Base-by-base conservation (phyloP, 345 rosid species). In the Heritiera littoralis region DNA sequence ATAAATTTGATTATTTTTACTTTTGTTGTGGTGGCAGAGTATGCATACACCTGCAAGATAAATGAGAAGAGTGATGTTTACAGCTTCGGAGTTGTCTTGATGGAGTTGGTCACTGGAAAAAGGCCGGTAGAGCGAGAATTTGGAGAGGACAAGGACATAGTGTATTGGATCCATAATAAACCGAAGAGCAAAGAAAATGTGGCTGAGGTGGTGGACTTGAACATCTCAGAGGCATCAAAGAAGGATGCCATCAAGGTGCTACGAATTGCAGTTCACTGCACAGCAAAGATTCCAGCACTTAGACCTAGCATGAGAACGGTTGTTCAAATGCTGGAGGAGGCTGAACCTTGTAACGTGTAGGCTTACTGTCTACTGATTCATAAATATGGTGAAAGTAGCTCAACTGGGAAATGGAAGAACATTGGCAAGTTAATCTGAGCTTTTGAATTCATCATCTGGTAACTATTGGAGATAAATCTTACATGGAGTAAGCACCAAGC, bases 21-120 rank as follows among this genome's bases (percentile, higher is more conserved):
- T 54, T 72, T 58, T 51, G 6, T 46, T 60, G 3, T n/a, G 38
- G 80, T 40, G 43, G 43, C 90, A 94, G 98, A 94, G 75, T 88
- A 88, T 64, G 96, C 92, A 46, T 94, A 88, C 86, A 84, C 91
- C 3, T 76, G 66, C 61, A 87, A 86, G 72, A 76, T 91, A 72
- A 89, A 77, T 4, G 92, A 88, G 90, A 92, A 92, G 88, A 92
- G 93, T 2, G 98, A 94, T 3, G 96, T 94, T 56, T 94, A 92
- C 81, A 92, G 98, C 75, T 94, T 92, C 0, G 98, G 98, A 0
- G 93, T 94, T 9, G 98, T 94, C 28, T 85, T 94, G 41, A 76
- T 91, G 94, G 98, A 94, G 71, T 71, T 94, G 86, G 93, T 89
- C 35, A 91, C 96, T 0, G 96, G 98, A 59, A 92, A 83, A 82